Conservation (phyloP, 495 filamentous ascomycete genomes). For the Melanomma pulvis-pyrius region DNA sequence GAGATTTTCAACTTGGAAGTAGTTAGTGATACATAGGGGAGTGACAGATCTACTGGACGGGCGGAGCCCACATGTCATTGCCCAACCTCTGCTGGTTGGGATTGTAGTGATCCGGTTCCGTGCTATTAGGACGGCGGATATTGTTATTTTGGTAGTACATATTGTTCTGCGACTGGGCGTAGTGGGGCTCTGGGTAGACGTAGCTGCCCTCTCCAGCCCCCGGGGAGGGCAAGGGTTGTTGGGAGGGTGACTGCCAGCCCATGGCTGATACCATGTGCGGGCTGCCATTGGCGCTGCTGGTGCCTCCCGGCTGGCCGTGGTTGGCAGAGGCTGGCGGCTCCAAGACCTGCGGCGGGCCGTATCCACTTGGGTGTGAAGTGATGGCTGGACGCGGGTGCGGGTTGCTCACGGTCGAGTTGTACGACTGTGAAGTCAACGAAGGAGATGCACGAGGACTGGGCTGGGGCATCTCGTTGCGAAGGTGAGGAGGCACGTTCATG, state of each 20-base stretch:
- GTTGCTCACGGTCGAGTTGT: conserved; percentile 56
- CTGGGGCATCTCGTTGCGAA: conserved; percentile 78
- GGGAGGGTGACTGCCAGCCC: conserved; percentile 49
- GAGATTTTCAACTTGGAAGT: conserved; percentile 14
- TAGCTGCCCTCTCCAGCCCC: conserved; percentile 41
- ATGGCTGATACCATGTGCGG: conserved; percentile 44
- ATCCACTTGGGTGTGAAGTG: conserved; percentile 81
- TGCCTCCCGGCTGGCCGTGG: conserved; percentile 40
- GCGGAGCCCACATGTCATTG: conserved; percentile 42
- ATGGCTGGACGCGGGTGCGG: conserved; percentile 63
- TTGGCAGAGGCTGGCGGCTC: conserved; percentile 68
- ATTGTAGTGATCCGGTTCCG: conserved; percentile 47
- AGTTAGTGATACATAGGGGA: conserved; percentile 17
- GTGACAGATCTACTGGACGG: conserved; percentile 39
- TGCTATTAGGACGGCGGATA: conserved; percentile 47
- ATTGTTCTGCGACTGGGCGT: conserved; percentile 25
- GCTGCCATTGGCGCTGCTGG: conserved; percentile 45
- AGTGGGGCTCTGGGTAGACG: conserved; percentile 47
- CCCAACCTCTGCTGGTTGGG: conserved; percentile 39
- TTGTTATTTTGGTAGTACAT: conserved; percentile 47
- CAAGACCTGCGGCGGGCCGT: conserved; percentile 80
- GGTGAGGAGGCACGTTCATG: conserved; percentile 76
- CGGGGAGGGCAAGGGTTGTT: conserved; percentile 39
- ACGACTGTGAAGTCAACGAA: conserved; percentile 62
- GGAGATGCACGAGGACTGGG: conserved; percentile 72